phyloP scores from a whole-genome alignment of 176 grass and related monocot species.

The Ensete ventricosum region DNA sequence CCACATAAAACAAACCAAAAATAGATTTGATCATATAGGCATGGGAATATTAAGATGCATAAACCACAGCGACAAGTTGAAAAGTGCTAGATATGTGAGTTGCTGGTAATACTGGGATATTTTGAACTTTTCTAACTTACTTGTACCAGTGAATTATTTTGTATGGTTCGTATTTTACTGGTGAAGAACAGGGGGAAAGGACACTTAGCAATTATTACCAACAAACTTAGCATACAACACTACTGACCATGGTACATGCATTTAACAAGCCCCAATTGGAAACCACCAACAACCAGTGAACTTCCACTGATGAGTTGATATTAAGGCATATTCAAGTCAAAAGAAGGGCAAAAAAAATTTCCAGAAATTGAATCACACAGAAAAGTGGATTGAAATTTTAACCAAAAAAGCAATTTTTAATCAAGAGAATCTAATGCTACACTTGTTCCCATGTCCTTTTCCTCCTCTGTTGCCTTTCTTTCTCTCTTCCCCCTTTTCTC shows the following conservation, averaged over 20 bases:
- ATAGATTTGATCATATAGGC: not conserved
- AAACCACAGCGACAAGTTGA: too few species aligned
- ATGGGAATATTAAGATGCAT: not conserved
- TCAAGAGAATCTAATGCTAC: not conserved
- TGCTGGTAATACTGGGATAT: too few species aligned
- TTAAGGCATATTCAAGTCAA: too few species aligned
- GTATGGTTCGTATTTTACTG: not conserved
- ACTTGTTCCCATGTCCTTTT: not conserved
- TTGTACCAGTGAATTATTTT: not conserved
- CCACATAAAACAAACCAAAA: not conserved
- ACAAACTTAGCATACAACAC: not conserved
- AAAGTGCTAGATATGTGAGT: too few species aligned
- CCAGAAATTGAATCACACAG: too few species aligned
- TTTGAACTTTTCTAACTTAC: not conserved
- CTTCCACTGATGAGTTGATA: too few species aligned
- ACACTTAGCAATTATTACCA: not conserved
- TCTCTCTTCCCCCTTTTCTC: not conserved
- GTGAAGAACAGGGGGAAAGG: not conserved
- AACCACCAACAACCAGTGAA: too few species aligned
- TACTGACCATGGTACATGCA: not conserved
- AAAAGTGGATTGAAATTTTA: too few species aligned
- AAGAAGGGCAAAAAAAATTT: too few species aligned
- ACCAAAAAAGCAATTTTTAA: not conserved
- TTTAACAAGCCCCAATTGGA: too few species aligned
- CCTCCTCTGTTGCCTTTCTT: not conserved